These are phyloP conservation scores for Atkinsonella texensis DNA, from an alignment of 2,329 filamentous ascomycete species.

Conservation along the genomic window DNA sequence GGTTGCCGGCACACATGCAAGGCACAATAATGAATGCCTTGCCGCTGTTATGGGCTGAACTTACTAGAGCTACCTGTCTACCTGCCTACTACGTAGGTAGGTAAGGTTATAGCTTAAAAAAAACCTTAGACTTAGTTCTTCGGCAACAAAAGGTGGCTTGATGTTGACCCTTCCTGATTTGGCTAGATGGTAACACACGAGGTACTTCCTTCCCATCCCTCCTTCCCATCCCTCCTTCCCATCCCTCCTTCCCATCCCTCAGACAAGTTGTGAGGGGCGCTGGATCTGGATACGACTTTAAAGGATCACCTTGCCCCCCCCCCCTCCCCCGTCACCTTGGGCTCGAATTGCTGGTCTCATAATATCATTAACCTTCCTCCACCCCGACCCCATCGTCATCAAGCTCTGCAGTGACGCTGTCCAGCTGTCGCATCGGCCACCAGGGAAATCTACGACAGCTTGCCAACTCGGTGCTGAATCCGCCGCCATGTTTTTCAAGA, in stretches of 20 bases:
- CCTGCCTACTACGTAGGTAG: no score
- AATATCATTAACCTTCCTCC: not conserved
- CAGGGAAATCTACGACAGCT: not conserved
- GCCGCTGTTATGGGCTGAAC: no score
- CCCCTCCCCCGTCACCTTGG: not conserved
- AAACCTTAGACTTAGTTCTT: no score
- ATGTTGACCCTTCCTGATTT: no score
- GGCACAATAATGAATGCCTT: no score
- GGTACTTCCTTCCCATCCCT: no score
- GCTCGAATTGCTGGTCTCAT: not conserved
- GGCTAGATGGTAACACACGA: no score
- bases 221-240: no score
- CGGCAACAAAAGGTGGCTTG: no score
- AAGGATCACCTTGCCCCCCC: not conserved
- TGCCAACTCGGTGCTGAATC: not conserved
- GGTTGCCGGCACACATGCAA: no score
- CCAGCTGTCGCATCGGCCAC: not conserved
- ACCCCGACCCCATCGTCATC: not conserved
- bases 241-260: not conserved
- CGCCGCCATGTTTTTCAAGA: slow-evolving; percentile 26
- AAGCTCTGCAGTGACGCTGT: not conserved
- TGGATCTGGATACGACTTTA: not conserved
- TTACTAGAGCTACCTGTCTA: no score
- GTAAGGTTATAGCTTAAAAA: no score
- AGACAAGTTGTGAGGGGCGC: not conserved